These are phyloP conservation scores for Pseudomicrostroma phylloplanum DNA, from an alignment of 1,284 basidiomycete species.

Conservation along the genomic window DNA sequence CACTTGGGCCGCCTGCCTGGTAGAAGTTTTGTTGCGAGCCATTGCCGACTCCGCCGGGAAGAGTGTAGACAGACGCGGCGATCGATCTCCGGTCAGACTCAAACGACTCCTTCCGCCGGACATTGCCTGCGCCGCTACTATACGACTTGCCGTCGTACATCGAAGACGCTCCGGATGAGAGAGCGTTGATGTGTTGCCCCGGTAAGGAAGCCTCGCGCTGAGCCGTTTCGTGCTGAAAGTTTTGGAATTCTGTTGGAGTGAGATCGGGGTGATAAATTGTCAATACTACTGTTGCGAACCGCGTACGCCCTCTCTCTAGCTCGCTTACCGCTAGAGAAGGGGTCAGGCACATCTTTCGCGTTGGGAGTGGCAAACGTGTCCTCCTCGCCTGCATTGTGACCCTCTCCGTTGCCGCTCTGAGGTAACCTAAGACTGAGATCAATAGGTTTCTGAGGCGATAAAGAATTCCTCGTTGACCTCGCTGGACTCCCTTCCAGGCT, in stretches of 20 bases:
- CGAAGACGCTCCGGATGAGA: conserved; percentile 32
- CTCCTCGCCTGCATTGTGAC: conserved; percentile 1
- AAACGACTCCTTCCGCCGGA: conserved; percentile 26
- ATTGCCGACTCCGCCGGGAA: conserved; percentile 20
- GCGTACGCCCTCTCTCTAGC: background rate
- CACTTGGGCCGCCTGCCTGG: background rate
- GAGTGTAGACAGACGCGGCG: conserved; percentile 33
- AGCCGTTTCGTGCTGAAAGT: conserved; percentile 12
- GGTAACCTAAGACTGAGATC: too few relatives aligned
- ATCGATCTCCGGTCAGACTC: conserved; percentile 39
- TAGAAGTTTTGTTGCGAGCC: conserved; percentile 25
- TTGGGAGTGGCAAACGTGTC: background rate
- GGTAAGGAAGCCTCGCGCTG: background rate
- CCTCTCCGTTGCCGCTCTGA: background rate
- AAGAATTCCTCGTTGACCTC: too few relatives aligned
- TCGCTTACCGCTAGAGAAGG: background rate
- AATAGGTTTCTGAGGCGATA: too few relatives aligned
- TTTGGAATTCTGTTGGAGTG: conserved; percentile 12
- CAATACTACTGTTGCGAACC: background rate
- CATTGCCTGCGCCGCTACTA: too few relatives aligned
- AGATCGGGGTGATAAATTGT: background rate
- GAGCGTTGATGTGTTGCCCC: background rate
- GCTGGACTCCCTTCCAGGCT: background rate
- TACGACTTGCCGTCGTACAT: conserved; percentile 25
- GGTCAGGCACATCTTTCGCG: background rate